These are phyloP conservation scores for Pseudomonodictys pantanalensis DNA, from an alignment of 495 filamentous ascomycete genomes.

Conservation along the genomic window DNA sequence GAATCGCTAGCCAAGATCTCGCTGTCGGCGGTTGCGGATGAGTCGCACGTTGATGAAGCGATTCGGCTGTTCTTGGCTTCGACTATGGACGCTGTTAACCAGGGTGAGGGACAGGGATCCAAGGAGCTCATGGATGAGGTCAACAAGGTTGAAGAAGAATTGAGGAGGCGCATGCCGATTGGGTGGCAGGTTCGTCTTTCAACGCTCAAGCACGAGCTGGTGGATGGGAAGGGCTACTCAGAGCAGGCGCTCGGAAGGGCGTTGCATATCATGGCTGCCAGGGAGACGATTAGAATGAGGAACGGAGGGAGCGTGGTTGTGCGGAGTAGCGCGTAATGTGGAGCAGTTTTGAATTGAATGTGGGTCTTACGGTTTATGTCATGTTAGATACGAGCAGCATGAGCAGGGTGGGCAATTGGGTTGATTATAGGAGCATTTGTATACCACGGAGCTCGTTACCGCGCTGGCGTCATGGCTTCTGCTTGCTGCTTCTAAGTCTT, in stretches of 20 bases:
- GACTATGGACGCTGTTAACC: conserved; percentile 96
- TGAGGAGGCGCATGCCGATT: conserved; percentile 82
- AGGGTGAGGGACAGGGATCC: conserved; percentile 75
- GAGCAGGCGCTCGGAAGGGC: conserved; percentile 84
- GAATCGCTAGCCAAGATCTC: conserved; percentile 91
- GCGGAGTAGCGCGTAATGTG: conserved; percentile 59
- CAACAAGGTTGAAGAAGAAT: conserved; percentile 82
- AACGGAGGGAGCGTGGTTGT: conserved; percentile 88
- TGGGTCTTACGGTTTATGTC: not conserved
- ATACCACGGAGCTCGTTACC: no score
- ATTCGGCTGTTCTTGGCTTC: conserved; percentile 95
- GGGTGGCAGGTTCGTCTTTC: conserved; percentile 92
- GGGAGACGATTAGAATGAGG: conserved; percentile 88
- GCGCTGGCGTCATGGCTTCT: not conserved
- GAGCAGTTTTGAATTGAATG: not conserved
- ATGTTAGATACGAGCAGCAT: not conserved
- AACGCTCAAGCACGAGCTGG: conserved; percentile 83
- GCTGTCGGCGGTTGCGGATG: conserved; percentile 79
- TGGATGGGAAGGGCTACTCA: conserved; percentile 79
- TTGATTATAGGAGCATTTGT: no score
- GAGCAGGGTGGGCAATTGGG: not conserved
- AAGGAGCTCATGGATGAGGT: conserved; percentile 89
- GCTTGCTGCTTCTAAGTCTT: no score
- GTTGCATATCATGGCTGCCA: conserved; percentile 76
- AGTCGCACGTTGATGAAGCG: conserved; percentile 93